phyloP scores from a whole-genome alignment of 2,329 filamentous ascomycete species.

The Aspergillus proliferans region DNA sequence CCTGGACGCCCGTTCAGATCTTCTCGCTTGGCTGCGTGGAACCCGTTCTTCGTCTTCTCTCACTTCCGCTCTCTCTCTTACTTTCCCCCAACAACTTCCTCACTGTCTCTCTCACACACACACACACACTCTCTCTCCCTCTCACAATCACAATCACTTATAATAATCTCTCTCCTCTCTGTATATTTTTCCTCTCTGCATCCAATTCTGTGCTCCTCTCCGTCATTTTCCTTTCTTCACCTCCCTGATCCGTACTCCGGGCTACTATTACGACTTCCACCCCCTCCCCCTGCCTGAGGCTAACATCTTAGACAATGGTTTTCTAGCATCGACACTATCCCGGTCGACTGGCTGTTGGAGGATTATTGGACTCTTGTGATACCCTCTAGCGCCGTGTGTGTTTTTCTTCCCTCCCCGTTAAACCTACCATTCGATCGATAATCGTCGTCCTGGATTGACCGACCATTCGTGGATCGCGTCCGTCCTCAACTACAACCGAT shows the following conservation, averaged over 20 bases:
- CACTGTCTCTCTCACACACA: not conserved
- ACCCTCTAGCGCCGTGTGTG: conserved; percentile 5
- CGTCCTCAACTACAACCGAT: conserved; percentile 7
- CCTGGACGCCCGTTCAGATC: not conserved
- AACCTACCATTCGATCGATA: not conserved
- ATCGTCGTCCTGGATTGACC: conserved; percentile 1
- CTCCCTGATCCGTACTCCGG: conserved; percentile 3
- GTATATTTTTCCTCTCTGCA: conserved; percentile 1
- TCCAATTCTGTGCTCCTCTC: conserved; percentile 2
- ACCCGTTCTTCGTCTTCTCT: too few species aligned
- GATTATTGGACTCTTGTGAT: conserved; percentile 14
- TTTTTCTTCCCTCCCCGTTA: not conserved
- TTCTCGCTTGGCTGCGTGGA: not conserved
- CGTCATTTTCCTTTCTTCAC: conserved; percentile 1
- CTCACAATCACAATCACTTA: not conserved
- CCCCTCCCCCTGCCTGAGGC: conserved; percentile 9
- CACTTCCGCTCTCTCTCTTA: too few species aligned
- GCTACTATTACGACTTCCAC: conserved; percentile 4
- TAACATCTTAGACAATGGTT: conserved; percentile 7
- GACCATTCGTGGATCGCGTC: conserved; percentile 15
- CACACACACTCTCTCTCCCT: not conserved
- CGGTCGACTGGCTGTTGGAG: conserved; percentile 13
- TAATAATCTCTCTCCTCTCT: not conserved
- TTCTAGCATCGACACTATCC: conserved; percentile 14
- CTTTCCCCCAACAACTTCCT: not conserved